phyloP scores from a whole-genome alignment of 2,329 filamentous ascomycete species.

The Orbilia blumenaviensis region DNA sequence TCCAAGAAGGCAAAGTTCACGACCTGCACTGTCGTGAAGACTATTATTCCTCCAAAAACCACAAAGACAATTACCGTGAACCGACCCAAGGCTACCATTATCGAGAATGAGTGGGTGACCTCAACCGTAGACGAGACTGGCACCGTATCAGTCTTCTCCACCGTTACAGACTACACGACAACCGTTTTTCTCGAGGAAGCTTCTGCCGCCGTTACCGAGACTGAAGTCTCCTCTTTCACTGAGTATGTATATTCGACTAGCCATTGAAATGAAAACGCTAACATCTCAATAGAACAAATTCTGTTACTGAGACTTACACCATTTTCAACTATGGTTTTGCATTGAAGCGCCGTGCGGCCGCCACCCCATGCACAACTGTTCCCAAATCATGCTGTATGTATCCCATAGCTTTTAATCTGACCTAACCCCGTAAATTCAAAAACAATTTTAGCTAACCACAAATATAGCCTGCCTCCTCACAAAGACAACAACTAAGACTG shows the following conservation, averaged over 20 bases:
- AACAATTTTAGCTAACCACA: not conserved
- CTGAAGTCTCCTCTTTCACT: constrained; percentile 19
- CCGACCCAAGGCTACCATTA: constrained; percentile 18
- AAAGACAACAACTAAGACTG: constrained; percentile 30
- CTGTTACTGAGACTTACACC: not conserved
- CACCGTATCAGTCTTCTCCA: constrained; percentile 30
- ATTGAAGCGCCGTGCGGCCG: constrained; percentile 5
- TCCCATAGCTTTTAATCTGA: not conserved
- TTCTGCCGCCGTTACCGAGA: not conserved
- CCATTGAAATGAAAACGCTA: not conserved
- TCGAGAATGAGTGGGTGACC: not conserved
- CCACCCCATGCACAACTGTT: constrained; percentile 12
- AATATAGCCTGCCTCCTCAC: constrained; percentile 1
- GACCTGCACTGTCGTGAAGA: constrained; percentile 40
- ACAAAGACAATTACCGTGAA: constrained; percentile 17
- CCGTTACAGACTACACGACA: constrained; percentile 29
- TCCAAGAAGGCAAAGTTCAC: constrained; percentile 30
- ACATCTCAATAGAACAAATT: not conserved
- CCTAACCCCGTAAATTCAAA: not conserved
- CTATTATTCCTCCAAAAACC: constrained; percentile 4
- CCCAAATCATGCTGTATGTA: constrained; percentile 33
- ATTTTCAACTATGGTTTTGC: constrained; percentile 2
- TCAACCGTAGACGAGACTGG: constrained; percentile 10
- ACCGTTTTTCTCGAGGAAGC: constrained; percentile 30
- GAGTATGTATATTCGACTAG: constrained; percentile 16